Conservation (phyloP, 1,284 basidiomycete species). For the Rhodotorula sp. region DNA sequence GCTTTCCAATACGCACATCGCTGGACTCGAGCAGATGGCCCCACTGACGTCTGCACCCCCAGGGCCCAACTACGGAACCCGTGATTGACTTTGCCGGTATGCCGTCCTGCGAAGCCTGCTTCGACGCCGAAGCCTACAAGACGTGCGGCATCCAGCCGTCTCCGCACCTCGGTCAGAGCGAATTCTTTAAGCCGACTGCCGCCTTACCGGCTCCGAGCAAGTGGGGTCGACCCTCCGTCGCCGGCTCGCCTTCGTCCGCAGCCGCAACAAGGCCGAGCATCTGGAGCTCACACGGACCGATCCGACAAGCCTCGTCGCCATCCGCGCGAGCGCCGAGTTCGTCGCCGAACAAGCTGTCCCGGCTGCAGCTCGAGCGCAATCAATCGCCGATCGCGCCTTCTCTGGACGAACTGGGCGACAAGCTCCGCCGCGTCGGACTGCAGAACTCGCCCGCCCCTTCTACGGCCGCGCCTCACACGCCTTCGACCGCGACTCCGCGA, state of each 20-base stretch:
- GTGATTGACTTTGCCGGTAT: constrained; percentile 34
- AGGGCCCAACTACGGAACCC: constrained; percentile 9
- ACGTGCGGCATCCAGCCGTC: constrained; percentile 21
- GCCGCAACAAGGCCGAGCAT: neutral
- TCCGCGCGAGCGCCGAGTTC: too few relatives aligned
- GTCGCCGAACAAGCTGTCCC: neutral
- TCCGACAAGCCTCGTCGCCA: too few relatives aligned
- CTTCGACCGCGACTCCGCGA: neutral
- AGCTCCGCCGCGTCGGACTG: constrained; percentile 20
- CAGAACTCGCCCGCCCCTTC: neutral
- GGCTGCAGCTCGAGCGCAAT: constrained; percentile 28
- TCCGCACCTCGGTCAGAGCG: constrained; percentile 21
- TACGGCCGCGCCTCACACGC: neutral
- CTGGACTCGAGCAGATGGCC: neutral
- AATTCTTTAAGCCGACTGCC: constrained; percentile 1
- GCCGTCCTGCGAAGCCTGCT: constrained; percentile 37
- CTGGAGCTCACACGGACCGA: constrained; percentile 8
- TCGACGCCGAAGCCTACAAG: constrained; percentile 35
- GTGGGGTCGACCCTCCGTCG: constrained; percentile 19
- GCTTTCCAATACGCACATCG: neutral
- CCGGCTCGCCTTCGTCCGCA: neutral
- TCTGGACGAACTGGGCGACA: constrained; percentile 35
- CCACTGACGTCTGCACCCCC: neutral
- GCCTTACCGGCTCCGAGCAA: constrained; percentile 26
- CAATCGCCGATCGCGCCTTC: constrained; percentile 27